Conservation (phyloP, 768 basidiomycete species). For the Naganishia kalamii region DNA sequence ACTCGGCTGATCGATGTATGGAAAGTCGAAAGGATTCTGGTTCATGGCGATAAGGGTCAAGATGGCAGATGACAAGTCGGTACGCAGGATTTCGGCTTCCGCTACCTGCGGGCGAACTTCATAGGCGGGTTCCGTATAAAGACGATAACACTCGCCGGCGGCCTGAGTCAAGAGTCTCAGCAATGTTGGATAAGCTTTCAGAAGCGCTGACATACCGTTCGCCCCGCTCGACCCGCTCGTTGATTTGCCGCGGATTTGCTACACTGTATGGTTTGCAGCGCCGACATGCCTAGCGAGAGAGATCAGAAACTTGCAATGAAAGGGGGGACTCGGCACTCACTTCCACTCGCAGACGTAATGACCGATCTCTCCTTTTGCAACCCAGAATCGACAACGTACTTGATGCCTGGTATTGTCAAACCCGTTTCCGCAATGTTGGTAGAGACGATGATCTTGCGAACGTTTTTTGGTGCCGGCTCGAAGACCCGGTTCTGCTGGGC, state of each 20-base stretch:
- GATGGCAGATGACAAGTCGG: slow-evolving; percentile 72
- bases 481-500: slow-evolving; percentile 75
- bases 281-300: slow-evolving; percentile 11
- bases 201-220: slow-evolving; percentile 57
- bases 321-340: not conserved
- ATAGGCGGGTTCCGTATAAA: slow-evolving; percentile 82
- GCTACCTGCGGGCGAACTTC: slow-evolving; percentile 59
- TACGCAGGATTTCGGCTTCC: slow-evolving; percentile 85
- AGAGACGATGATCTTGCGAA: slow-evolving; percentile 85
- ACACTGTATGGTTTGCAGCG: slow-evolving; percentile 21
- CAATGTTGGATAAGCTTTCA: not conserved
- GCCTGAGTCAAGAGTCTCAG: slow-evolving; percentile 51
- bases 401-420: slow-evolving; percentile 92
- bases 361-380: slow-evolving; percentile 79
- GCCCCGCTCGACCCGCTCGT: slow-evolving; percentile 91
- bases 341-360: slow-evolving; percentile 14
- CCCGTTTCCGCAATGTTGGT: slow-evolving; percentile 98
- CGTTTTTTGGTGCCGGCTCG: slow-evolving; percentile 57
- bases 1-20: slow-evolving; percentile 84
- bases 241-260: slow-evolving; percentile 79
- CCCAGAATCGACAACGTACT: slow-evolving; percentile 92
- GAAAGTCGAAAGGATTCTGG: slow-evolving; percentile 70
- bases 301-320: not conserved
- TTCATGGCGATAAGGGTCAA: slow-evolving; percentile 79
- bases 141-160: slow-evolving; percentile 76